Evolutionary conservation across 495 filamentous ascomycete species (phyloP), one percentile per base, ranked within the genome.

Genomic region (Pseudevernia furfuracea): DNA sequence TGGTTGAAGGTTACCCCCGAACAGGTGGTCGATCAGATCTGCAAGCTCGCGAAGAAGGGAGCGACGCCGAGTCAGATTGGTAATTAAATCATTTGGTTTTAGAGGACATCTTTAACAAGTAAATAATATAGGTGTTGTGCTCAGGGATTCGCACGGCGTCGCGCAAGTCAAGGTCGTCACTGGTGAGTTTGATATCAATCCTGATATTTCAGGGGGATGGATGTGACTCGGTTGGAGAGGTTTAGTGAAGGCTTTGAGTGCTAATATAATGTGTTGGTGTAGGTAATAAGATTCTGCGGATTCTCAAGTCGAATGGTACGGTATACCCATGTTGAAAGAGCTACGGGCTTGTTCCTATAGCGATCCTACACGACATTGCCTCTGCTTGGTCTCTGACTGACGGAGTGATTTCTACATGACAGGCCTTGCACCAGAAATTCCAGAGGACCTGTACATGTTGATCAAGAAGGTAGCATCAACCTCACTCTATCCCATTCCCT

Each of bases 201-300:
- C n/a, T 48, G 21, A 48, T 23, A 2, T 9, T 23, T 4, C 23
- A 48, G n/a, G 5, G 44, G 44, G n/a, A 48, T 23, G 44, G 44
- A 21, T 48, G 44, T n/a, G n/a, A n/a, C n/a, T n/a, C 0, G n/a
- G 8, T 23, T 48, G n/a, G 8, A 23, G 1, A 21, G 41, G 3
- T 2, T 44, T n/a, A 5, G 44, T 10, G 9, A 23, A 3, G 44
- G n/a, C 2, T 23, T 5, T 48, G 46, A 49, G n/a, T 25, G 23
- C 46, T 49, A 25, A 49, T 14, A 12, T 25, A 10, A 48, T 48
- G 19, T 48, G 46, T 2, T 28, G 43, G 25, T 64, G 68, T 73
- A 93, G 94, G 94, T 78, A 98, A 98, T 88, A 96, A 97, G 85
- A 97, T 98, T 75, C 91, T 98, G 71, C 86, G 95, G 79, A 97